phyloP scores from a whole-genome alignment of 164 flowering plant genomes.

The Magnolia sinica region DNA sequence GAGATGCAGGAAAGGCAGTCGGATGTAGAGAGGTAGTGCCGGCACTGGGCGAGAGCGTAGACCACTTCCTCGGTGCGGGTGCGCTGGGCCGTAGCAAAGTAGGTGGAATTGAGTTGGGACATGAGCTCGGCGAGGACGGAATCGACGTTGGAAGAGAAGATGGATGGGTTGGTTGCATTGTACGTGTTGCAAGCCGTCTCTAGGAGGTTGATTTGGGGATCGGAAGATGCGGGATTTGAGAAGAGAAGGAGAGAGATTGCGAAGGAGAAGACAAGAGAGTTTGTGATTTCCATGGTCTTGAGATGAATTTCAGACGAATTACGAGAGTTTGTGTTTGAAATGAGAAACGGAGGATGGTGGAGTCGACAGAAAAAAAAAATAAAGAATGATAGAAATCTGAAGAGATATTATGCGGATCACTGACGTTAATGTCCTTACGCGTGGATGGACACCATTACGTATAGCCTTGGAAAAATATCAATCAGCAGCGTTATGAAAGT shows the following conservation, averaged over 20 bases:
- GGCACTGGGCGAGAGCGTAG: constrained; percentile 45
- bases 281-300: background rate
- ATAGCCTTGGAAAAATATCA: too few relatives aligned
- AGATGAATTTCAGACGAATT: background rate
- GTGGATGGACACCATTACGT: too few relatives aligned
- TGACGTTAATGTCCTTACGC: background rate
- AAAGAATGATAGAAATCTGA: background rate
- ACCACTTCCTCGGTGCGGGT: constrained; percentile 28
- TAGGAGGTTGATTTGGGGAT: constrained; percentile 19
- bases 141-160: constrained; percentile 6
- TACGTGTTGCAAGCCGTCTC: constrained; percentile 19
- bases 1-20: constrained; percentile 43
- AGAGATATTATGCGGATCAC: background rate
- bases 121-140: constrained; percentile 8
- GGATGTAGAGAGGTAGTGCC: constrained; percentile 31
- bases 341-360: background rate
- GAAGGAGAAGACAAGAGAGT: background rate
- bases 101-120: background rate
- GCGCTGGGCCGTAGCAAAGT: constrained; percentile 37
- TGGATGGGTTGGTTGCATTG: constrained; percentile 11
- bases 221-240: background rate
- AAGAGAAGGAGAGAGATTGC: background rate
- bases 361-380: background rate
- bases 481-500: too few relatives aligned
- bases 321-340: background rate